Base-by-base conservation (phyloP, 495 filamentous ascomycete genomes). In the Aspergillus homomorphus region DNA sequence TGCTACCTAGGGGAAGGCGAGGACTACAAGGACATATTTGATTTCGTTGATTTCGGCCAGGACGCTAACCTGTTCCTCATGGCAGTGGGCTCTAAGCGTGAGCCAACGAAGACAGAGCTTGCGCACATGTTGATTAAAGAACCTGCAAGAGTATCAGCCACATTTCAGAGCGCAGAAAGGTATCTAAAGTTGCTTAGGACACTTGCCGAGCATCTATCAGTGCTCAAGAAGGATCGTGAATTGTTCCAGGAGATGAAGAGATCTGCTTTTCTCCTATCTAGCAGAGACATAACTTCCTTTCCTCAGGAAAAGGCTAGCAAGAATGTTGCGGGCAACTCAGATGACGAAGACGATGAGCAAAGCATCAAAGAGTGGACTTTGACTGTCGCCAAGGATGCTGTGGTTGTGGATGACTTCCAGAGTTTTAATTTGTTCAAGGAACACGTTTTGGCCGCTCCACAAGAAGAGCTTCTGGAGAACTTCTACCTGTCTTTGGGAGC, bases 1-100 rank as follows among this genome's bases (percentile, higher is more conserved):
- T 91, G 88, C 65, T 96, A 94, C 71, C 79, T 98, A 7, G 87
- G 87, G 21, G 87, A 89, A 21, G 82, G 80, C 22, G 87, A 87
- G 56, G 76, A 85, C 20, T 98, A 92, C 63, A 86, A 82, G 41
- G 90, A 94, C 24, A 91, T 99, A 18, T 96, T 98, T 61, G 92
- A 97, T 68, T 99, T 96, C 72, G 91, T 98, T 4, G 89, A 97
- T 69, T 97, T 96, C 73, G 91, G 92, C 3, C 69, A 80, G 52
- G 84, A 92, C 65, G 93, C 91, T 3, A 96, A 98, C 63, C 75
- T 87, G 0, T 98, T 99, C 66, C 77, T 99, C 6, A 78, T 91
- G 62, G 87, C 87, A 51, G 88, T 90, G 55, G 95, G 95, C 2
- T 91, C 91, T 4, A 97, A 93, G 67, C 82, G 84, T 53, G 93